Evolutionary conservation across 148 eudicot species (phyloP), one percentile per base, ranked within the genome.

Genomic region (Mesembryanthemum crystallinum): DNA sequence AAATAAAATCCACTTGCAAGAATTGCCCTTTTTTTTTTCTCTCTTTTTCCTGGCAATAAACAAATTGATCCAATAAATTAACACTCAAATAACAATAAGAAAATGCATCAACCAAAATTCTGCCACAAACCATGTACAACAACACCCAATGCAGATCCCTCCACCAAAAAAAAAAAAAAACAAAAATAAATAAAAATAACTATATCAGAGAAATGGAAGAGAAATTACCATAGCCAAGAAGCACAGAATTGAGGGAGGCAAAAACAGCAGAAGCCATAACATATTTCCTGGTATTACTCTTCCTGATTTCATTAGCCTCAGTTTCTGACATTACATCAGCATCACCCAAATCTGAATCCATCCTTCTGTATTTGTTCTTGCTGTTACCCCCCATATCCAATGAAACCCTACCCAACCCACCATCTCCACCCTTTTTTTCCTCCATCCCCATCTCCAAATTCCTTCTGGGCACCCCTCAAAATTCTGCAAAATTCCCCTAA

Each of bases 221-320:
- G 7, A 68, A 76, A 42, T 81, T 81, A 91, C 93, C 97, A 83
- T 91, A 89, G 58, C 97, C 93, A 82, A 91, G 97, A 37, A 91
- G 97, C 33, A 91, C 97, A 77, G 88, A 87, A 78, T 89, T 91
- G 76, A 89, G 90, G 1, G 97, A 91, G 24, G 97, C 93, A 80
- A 91, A 88, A 28, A 91, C 27, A 66, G 93, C 91, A 81, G 86
- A 88, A 63, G 89, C 90, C 77, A 89, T 75, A 13, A 91, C 93
- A 86, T 77, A 91, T 80, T 76, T 86, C 63, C 62, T 85, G 67
- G 89, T 81, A 76, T 61, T 81, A 55, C 11, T 60, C 67, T 73
- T 85, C 75, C 81, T 83, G 1, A 70, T 55, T 70, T 74, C 47
- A 43, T 73, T 66, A 14, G 83, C 76, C 11, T 75, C 77, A 54